A percentile compares a stretch with the other conserved stretches of the same genome.
These are phyloP conservation scores for Boletellus ananas DNA, from an alignment of 768 basidiomycete genomes.

Conservation along the genomic window DNA sequence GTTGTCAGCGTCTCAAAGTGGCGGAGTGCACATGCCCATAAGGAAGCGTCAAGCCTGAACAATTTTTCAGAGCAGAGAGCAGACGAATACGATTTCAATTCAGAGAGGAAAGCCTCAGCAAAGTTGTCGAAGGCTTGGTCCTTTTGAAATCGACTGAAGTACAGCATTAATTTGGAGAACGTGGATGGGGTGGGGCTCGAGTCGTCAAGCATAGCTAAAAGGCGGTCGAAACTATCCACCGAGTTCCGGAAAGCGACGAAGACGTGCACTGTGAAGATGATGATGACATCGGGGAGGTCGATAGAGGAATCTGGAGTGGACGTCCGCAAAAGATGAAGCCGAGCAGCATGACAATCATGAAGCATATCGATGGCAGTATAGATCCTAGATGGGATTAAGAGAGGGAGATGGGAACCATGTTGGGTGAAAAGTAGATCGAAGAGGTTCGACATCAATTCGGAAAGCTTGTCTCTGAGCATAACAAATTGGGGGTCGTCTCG, in stretches of 20 bases:
- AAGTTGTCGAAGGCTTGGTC: conserved; percentile 7
- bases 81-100: conserved; percentile 24
- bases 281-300: conserved; percentile 26
- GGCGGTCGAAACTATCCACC: conserved; percentile 1
- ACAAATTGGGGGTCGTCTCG: background rate
- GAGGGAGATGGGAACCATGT: background rate
- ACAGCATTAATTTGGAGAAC: conserved; percentile 28
- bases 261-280: conserved; percentile 19
- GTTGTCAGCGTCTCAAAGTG: conserved; percentile 39
- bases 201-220: conserved; percentile 26
- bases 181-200: conserved; percentile 29
- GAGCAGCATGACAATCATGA: conserved; percentile 16
- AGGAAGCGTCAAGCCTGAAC: conserved; percentile 44
- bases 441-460: conserved; percentile 19
- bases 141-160: conserved; percentile 14
- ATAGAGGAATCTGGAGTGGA: conserved; percentile 2
- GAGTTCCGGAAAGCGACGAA: conserved; percentile 11
- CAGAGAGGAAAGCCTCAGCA: conserved; percentile 23
- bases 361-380: conserved; percentile 25
- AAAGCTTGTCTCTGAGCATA: conserved; percentile 18
- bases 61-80: conserved; percentile 35
- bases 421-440: conserved; percentile 20
- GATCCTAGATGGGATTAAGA: conserved; percentile 5
- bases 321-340: conserved; percentile 15
- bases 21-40: conserved; percentile 50